phyloP scores from a whole-genome alignment of 2,329 filamentous ascomycete genomes.

The Lasiodiplodia theobromae region DNA sequence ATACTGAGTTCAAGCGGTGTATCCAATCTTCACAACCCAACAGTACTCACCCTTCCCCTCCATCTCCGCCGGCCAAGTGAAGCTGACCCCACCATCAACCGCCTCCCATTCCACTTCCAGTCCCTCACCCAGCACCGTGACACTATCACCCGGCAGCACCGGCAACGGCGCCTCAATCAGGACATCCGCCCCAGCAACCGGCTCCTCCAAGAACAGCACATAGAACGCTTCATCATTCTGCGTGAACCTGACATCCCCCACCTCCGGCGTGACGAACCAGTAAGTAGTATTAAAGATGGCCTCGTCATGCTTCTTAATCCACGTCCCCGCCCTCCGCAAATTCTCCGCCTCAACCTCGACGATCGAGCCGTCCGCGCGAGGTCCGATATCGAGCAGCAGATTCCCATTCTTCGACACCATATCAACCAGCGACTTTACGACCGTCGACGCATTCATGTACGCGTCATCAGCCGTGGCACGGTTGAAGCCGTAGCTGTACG shows the following conservation, averaged over 20 bases:
- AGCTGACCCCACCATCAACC: constrained; percentile 34
- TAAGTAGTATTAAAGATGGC: constrained; percentile 66
- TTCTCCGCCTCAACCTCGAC: constrained; percentile 56
- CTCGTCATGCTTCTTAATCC: constrained; percentile 62
- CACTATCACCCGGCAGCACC: constrained; percentile 54
- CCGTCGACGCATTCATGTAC: constrained; percentile 61
- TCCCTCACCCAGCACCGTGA: constrained; percentile 53
- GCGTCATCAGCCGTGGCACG: constrained; percentile 56
- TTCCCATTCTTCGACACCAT: constrained; percentile 65
- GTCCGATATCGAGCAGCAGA: constrained; percentile 64
- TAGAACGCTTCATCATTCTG: constrained; percentile 62
- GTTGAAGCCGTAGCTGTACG: constrained; percentile 67
- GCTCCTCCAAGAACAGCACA: constrained; percentile 54
- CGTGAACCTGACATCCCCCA: constrained; percentile 59
- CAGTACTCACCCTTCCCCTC: constrained; percentile 29
- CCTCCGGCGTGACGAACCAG: constrained; percentile 57
- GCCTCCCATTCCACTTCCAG: constrained; percentile 28
- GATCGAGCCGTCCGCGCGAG: constrained; percentile 62
- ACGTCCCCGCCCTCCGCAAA: constrained; percentile 59
- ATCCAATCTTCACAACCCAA: constrained; percentile 35
- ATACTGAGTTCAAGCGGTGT: constrained; percentile 1
- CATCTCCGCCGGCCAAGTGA: constrained; percentile 39
- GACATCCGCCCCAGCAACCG: constrained; percentile 39
- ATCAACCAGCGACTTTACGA: constrained; percentile 59
- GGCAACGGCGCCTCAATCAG: constrained; percentile 56